These are phyloP conservation scores for Cladosporium sp. DNA, from an alignment of 2,329 filamentous ascomycete genomes.

Conservation along the genomic window DNA sequence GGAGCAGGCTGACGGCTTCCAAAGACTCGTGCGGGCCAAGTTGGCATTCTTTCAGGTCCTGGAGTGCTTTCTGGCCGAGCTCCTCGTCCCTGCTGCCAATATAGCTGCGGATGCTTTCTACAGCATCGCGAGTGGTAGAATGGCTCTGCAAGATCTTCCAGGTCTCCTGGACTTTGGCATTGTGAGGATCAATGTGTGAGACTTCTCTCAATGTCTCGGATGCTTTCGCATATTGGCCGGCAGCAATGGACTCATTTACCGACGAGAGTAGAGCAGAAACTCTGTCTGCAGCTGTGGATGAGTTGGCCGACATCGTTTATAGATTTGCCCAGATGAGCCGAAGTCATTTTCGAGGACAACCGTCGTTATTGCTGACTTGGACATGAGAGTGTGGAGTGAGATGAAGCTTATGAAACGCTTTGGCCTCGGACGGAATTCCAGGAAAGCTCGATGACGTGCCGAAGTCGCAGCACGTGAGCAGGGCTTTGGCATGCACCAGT, in stretches of 20 bases:
- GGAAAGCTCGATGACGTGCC: too few relatives aligned
- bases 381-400: not conserved
- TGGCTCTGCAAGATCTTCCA: conserved; percentile 36
- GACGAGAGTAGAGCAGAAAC: conserved; percentile 21
- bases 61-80: conserved; percentile 38
- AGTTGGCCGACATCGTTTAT: not conserved
- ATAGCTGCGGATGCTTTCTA: conserved; percentile 22
- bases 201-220: conserved; percentile 41
- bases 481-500: too few relatives aligned
- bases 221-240: conserved; percentile 35
- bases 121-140: conserved; percentile 20
- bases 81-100: conserved; percentile 29
- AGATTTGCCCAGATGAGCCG: not conserved
- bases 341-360: too few relatives aligned
- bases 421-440: too few relatives aligned
- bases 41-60: conserved; percentile 26
- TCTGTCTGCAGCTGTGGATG: conserved; percentile 15
- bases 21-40: conserved; percentile 36
- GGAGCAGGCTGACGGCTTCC: conserved; percentile 39
- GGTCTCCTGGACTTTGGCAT: conserved; percentile 37
- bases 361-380: too few relatives aligned
- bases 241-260: conserved; percentile 22
- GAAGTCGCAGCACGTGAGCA: too few relatives aligned
- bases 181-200: conserved; percentile 39
- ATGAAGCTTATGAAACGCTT: too few relatives aligned